These are phyloP conservation scores for Berkeleyomyces rouxiae DNA, from an alignment of 2,329 filamentous ascomycete genomes.

Conservation along the genomic window DNA sequence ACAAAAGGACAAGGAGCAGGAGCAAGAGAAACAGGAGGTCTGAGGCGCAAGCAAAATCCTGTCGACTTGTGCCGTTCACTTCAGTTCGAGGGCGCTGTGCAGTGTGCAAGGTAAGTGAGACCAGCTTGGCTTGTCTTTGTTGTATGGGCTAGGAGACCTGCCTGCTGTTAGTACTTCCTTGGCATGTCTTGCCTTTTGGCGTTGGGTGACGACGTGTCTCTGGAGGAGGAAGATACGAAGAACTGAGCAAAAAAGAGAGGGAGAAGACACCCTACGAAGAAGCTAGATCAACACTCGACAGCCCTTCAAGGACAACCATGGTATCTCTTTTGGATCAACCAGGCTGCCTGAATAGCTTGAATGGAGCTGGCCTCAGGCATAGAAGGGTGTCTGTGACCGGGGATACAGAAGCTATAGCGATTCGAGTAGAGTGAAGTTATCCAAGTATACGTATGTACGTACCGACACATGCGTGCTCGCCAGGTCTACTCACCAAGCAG, in stretches of 20 bases:
- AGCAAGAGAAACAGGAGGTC: neutral
- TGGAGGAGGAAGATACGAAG: neutral
- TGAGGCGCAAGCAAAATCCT: neutral
- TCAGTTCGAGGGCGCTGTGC: too few relatives aligned
- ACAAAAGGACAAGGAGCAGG: neutral
- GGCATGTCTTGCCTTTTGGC: constrained; percentile 1
- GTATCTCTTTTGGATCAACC: neutral
- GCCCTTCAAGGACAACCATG: too few relatives aligned
- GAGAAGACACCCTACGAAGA: too few relatives aligned
- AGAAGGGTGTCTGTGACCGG: too few relatives aligned
- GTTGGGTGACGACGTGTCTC: neutral
- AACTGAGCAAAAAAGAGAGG: too few relatives aligned
- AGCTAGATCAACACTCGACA: too few relatives aligned
- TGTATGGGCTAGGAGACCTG: neutral
- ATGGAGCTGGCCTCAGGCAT: neutral
- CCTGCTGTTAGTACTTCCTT: neutral
- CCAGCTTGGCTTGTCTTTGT: neutral
- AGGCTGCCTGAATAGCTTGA: neutral
- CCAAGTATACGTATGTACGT: too few relatives aligned
- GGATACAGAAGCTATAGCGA: too few relatives aligned
- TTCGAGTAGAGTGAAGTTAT: too few relatives aligned
- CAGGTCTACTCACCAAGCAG: too few relatives aligned
- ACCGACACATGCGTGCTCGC: too few relatives aligned
- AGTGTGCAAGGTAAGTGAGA: neutral
- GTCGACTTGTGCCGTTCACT: neutral